These are phyloP conservation scores for Metschnikowia kunwiensis DNA, from an alignment of 805 yeast species.

Conservation along the genomic window DNA sequence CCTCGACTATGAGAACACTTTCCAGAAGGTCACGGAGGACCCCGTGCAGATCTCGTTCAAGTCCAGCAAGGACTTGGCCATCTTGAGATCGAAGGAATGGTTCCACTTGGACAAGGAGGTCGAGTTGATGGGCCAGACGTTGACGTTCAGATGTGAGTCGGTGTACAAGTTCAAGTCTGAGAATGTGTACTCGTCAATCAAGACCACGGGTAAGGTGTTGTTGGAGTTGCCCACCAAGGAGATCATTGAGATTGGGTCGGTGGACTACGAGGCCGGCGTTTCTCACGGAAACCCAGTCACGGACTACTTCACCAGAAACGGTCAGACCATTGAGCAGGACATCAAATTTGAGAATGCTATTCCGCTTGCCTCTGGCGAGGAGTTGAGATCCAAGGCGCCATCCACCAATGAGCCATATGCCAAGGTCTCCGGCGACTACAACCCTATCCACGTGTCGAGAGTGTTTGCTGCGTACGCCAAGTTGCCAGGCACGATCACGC, in stretches of 20 bases:
- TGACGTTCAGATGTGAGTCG: slow-evolving; percentile 88
- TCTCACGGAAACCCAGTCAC: slow-evolving; percentile 97
- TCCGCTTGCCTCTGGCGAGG: slow-evolving; percentile 69
- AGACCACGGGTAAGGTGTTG: slow-evolving; percentile 79
- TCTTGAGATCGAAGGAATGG: slow-evolving; percentile 95
- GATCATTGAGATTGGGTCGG: slow-evolving; percentile 75
- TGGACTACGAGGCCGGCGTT: slow-evolving; percentile 84
- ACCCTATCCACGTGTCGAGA: slow-evolving; percentile 96
- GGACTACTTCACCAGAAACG: slow-evolving; percentile 89
- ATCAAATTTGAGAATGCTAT: slow-evolving; percentile 84
- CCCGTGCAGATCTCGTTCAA: slow-evolving; percentile 76
- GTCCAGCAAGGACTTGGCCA: slow-evolving; percentile 86
- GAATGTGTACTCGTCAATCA: slow-evolving; percentile 71
- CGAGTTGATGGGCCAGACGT: slow-evolving; percentile 72
- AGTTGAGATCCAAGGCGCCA: slow-evolving; percentile 76
- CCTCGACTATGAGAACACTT: slow-evolving; percentile 84
- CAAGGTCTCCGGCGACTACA: slow-evolving; percentile 95
- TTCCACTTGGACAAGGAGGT: slow-evolving; percentile 73
- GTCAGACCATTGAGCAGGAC: slow-evolving; percentile 92
- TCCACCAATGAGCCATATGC: slow-evolving; percentile 96
- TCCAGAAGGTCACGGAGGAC: slow-evolving; percentile 81
- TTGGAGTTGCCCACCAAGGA: slow-evolving; percentile 92
- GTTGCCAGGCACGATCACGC: slow-evolving; percentile 96
- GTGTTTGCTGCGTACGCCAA: slow-evolving; percentile 91
- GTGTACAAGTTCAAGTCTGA: slow-evolving; percentile 77